Evolutionary conservation across 1,284 basidiomycete species (phyloP).

Genomic region (Austroboletus rostrupii): DNA sequence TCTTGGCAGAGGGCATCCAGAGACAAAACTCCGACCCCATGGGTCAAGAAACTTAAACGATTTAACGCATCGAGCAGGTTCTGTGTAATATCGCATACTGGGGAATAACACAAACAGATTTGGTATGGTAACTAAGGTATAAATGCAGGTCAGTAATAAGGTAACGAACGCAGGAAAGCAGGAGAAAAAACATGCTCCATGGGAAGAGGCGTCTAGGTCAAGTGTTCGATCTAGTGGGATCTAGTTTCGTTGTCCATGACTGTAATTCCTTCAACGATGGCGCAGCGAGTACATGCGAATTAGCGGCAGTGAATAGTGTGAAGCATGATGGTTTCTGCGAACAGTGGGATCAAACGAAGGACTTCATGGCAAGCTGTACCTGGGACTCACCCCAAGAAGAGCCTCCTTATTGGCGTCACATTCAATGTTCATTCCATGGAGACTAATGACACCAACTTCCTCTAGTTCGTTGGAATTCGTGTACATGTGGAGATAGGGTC

Average conservation of each 20-base stretch:
- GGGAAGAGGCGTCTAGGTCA: constrained; percentile 32
- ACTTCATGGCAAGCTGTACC: not conserved
- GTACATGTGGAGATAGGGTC: constrained; percentile 90
- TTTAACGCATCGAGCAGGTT: constrained; percentile 6
- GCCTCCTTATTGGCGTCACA: constrained; percentile 83
- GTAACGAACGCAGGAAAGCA: constrained; percentile 9
- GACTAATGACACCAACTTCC: constrained; percentile 81
- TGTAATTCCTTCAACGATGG: constrained; percentile 75
- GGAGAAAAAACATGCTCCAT: constrained; percentile 3
- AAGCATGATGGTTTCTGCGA: constrained; percentile 79
- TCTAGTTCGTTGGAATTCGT: constrained; percentile 76
- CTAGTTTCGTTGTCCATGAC: constrained; percentile 78
- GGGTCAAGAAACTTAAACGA: constrained; percentile 1
- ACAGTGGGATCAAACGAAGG: constrained; percentile 11
- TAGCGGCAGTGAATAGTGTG: constrained; percentile 84
- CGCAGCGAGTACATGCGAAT: constrained; percentile 85
- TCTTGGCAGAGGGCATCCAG: not conserved
- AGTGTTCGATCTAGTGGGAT: constrained; percentile 60
- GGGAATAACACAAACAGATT: constrained; percentile 15
- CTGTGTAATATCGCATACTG: not conserved
- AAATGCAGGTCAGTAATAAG: constrained; percentile 24
- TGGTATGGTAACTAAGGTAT: constrained; percentile 26
- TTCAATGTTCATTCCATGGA: constrained; percentile 82
- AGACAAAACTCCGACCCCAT: not conserved
- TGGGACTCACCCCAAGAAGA: constrained; percentile 72